Evolutionary conservation across 1,139 yeast species (phyloP).

Genomic region (Tardiomyces depauwii): DNA sequence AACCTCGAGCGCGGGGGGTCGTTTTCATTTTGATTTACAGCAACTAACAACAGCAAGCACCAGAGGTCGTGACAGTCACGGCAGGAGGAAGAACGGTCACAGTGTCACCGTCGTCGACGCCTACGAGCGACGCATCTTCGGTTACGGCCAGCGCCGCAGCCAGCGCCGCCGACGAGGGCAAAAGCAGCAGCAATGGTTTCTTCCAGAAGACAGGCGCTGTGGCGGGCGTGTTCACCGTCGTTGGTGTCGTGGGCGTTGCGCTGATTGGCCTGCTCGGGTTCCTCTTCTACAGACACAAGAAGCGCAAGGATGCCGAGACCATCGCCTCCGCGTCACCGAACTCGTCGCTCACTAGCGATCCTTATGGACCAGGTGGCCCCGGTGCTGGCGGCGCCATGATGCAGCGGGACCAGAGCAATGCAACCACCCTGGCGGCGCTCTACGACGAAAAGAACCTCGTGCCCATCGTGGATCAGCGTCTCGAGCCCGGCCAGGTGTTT

Average conservation of each 20-base stretch:
- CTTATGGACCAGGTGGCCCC: slow-evolving; percentile 6
- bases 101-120: slow-evolving; percentile 11
- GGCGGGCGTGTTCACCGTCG: slow-evolving; percentile 64
- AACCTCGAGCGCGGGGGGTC: no score
- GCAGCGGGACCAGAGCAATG: slow-evolving; percentile 7
- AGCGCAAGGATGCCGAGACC: slow-evolving; percentile 9
- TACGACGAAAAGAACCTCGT: slow-evolving; percentile 20
- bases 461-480: slow-evolving; percentile 53
- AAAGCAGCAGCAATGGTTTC: slow-evolving; percentile 24
- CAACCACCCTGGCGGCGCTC: slow-evolving; percentile 15
- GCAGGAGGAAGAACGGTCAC: slow-evolving; percentile 7
- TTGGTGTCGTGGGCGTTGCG: slow-evolving; percentile 43
- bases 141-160: slow-evolving; percentile 22
- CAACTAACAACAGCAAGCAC: slow-evolving; percentile 5
- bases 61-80: not conserved
- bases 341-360: not conserved
- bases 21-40: slow-evolving; percentile 1
- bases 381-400: slow-evolving; percentile 3
- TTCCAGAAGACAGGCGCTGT: slow-evolving; percentile 53
- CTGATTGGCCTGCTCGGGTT: slow-evolving; percentile 24
- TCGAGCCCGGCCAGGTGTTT: slow-evolving; percentile 59
- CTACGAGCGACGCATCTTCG: slow-evolving; percentile 29
- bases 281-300: slow-evolving; percentile 16
- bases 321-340: not conserved
- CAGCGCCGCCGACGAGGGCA: slow-evolving; percentile 4